Percentiles rank a stretch among this genome's conserved stretches.
Evolutionary conservation across 305 asterid species (phyloP).

Genomic region (Fraxinus baroniana): DNA sequence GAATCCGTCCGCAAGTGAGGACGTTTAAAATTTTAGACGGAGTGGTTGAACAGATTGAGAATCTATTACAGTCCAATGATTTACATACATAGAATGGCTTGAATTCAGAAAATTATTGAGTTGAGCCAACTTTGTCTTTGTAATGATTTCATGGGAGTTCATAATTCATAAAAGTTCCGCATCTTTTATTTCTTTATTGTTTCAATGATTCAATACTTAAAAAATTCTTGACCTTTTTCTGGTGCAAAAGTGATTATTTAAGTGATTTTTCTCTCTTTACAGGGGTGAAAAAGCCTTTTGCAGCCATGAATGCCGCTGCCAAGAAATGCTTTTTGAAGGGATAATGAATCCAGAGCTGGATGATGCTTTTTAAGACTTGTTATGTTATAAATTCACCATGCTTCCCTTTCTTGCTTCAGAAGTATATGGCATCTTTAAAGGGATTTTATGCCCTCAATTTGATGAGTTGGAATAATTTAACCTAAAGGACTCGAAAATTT

Average conservation of each 20-base stretch:
- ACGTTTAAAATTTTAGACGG: background rate
- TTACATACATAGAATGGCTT: background rate
- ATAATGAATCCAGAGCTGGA: conserved; percentile 27
- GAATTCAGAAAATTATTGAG: background rate
- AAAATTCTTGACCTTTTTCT: background rate
- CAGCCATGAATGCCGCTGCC: conserved; percentile 70
- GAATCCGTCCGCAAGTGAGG: background rate
- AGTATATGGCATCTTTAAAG: conserved; percentile 31
- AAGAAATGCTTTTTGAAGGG: conserved; percentile 52
- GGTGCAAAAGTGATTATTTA: background rate
- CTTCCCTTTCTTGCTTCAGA: conserved; percentile 24
- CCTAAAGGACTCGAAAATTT: conserved; percentile 2
- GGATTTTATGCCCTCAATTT: conserved; percentile 25
- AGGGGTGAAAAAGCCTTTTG: conserved; percentile 73
- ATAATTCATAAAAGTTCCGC: background rate
- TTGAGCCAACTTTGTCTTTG: background rate
- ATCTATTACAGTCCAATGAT: background rate
- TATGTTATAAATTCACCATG: background rate
- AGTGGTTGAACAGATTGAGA: background rate
- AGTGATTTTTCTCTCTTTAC: conserved; percentile 8
- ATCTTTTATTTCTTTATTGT: background rate
- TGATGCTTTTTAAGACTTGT: conserved; percentile 20
- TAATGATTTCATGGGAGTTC: background rate
- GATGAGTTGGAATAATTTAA: conserved; percentile 17
- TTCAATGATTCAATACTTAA: background rate